phyloP scores from a whole-genome alignment of 2,329 filamentous ascomycete genomes.

The Sclerotinia nivalis region DNA sequence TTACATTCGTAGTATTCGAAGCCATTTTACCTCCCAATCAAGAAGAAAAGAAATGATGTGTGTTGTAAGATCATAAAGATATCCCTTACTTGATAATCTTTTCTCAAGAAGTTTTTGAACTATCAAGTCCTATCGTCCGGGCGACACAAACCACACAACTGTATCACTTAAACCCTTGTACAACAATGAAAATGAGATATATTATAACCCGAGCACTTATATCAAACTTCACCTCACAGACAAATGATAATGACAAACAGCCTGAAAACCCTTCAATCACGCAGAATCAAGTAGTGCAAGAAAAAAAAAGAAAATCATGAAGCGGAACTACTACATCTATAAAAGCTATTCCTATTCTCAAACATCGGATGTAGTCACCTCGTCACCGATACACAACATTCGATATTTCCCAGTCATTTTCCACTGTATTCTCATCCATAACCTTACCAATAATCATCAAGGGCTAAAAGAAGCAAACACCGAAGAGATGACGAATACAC shows the following conservation, averaged over 20 bases:
- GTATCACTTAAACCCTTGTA: neutral
- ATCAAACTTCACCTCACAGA: neutral
- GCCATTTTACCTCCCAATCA: neutral
- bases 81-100: neutral
- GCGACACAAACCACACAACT: neutral
- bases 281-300: neutral
- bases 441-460: neutral
- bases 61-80: neutral
- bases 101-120: neutral
- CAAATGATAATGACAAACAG: neutral
- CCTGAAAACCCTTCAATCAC: neutral
- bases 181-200: neutral
- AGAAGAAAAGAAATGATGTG: neutral
- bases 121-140: neutral
- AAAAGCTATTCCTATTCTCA: neutral
- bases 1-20: neutral
- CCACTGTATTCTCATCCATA: neutral
- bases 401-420: neutral
- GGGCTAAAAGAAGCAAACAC: neutral
- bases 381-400: conserved; percentile 10
- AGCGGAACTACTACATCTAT: neutral
- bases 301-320: neutral
- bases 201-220: neutral
- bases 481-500: neutral
- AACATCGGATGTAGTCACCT: neutral